Evolutionary conservation across 495 filamentous ascomycete genomes (phyloP), one percentile per base, ranked within the genome.

Genomic region (Aspergillus ellipticus): DNA sequence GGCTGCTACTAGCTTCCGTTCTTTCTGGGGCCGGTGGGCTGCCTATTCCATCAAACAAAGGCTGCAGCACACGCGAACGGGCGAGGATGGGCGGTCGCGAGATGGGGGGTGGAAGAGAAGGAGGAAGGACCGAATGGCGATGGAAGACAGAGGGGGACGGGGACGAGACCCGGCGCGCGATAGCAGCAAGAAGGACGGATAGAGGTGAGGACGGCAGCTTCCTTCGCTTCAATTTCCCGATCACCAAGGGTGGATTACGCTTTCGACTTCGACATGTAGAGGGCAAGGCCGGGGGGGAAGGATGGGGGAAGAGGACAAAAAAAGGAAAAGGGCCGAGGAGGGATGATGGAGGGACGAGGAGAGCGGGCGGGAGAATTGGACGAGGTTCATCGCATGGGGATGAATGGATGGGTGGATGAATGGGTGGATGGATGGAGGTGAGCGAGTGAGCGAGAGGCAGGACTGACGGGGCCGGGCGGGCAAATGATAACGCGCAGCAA

Each of bases 401-500:
- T 24, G 11, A 26, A 7, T n/a, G 45, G n/a, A 15, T 20, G 22
- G 28, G 22, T n/a, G 21, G 24, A n/a, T 28, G 45, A 11, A 29
- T 3, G 45, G 13, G 28, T 22, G 29, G 28, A 22, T 28, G 45
- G 24, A 3, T 48, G 28, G 11, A 4, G 22, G 15, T 3, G 20
- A 43, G 41, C 41, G 16, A 35, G 35, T 52, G 39, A 45, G 8
- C 11, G 42, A 33, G 42, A 42, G 56, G 49, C 53, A 45, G 56
- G 43, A 37, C 39, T 42, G 21, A 28, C 16, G 19, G 20, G 39
- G 16, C 22, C 20, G 35, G 26, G 35, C 45, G 58, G 54, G 50
- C 58, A 51, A 60, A 60, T 60, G 58, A 60, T 51, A 52, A 52
- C 49, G 47, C 54, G 35, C 56, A 39, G 37, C 49, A 56, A 56